Evolutionary conservation across 1,284 basidiomycete species (phyloP).

Genomic region (Tremellales sp.): DNA sequence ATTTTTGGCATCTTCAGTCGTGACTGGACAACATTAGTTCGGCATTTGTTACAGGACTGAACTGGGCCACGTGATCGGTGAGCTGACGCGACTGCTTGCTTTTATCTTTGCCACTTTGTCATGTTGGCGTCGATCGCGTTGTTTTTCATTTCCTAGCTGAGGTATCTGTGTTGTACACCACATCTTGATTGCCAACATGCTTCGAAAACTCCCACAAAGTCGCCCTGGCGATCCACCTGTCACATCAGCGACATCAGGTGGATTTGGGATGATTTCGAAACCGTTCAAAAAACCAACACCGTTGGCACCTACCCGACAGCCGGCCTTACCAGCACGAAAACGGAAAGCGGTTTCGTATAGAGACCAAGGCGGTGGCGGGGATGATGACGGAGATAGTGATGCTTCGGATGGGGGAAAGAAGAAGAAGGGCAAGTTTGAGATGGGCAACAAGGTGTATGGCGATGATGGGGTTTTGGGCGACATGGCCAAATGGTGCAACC

Average conservation of each 20-base stretch:
- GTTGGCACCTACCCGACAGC: conserved; percentile 49
- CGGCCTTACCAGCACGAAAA: conserved; percentile 66
- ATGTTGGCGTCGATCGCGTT: neutral
- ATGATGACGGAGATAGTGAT: conserved; percentile 48
- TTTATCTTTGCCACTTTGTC: neutral
- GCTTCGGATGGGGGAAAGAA: conserved; percentile 50
- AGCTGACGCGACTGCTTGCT: neutral
- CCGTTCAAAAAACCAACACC: conserved; percentile 73
- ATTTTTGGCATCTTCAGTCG: too few relatives aligned
- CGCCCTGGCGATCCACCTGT: conserved; percentile 27
- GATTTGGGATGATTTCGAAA: conserved; percentile 51
- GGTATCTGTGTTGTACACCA: neutral
- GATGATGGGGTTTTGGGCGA: conserved; percentile 48
- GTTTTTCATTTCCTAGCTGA: neutral
- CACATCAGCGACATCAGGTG: conserved; percentile 41
- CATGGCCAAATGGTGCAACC: conserved; percentile 55
- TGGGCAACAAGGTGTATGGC: conserved; percentile 50
- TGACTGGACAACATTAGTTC: too few relatives aligned
- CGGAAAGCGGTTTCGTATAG: conserved; percentile 77
- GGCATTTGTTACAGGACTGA: too few relatives aligned
- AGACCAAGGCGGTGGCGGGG: conserved; percentile 56
- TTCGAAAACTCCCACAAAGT: conserved; percentile 23
- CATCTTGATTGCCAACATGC: conserved; percentile 20
- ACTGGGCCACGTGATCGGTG: neutral
- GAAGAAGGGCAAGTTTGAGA: conserved; percentile 49